Conservation (phyloP, 2,329 filamentous ascomycete genomes). For the Fusarium sp. region DNA sequence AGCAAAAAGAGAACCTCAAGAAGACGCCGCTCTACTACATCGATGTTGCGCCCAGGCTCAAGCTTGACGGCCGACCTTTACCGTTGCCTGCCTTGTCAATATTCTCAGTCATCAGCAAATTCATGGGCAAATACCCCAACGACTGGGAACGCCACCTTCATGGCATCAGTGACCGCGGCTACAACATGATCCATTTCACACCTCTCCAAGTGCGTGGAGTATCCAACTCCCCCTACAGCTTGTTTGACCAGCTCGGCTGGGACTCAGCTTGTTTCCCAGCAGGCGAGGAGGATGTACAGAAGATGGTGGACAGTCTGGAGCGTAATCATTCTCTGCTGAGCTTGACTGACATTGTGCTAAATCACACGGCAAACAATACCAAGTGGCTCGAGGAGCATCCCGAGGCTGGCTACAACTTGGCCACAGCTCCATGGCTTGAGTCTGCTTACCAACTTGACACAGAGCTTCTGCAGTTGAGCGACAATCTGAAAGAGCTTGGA, state of each 20-base stretch:
- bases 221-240: constrained; percentile 97
- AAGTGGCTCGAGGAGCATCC: constrained; percentile 94
- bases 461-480: constrained; percentile 77
- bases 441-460: constrained; percentile 70
- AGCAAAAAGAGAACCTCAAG: constrained; percentile 59
- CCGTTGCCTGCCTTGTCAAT: constrained; percentile 88
- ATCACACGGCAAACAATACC: constrained; percentile 96
- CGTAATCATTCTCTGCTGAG: constrained; percentile 84
- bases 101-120: constrained; percentile 96
- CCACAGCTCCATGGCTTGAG: constrained; percentile 82
- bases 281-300: constrained; percentile 82
- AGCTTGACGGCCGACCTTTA: constrained; percentile 75
- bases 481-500: constrained; percentile 72
- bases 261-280: constrained; percentile 83
- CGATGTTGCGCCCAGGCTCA: constrained; percentile 86
- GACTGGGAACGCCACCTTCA: constrained; percentile 91
- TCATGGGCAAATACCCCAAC: constrained; percentile 90
- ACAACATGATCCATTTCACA: constrained; percentile 99
- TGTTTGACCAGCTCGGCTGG: constrained; percentile 91
- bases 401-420: constrained; percentile 93
- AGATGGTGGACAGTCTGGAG: constrained; percentile 83
- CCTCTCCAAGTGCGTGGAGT: constrained; percentile 86
- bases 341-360: constrained; percentile 96
- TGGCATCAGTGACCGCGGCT: constrained; percentile 89
- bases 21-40: constrained; percentile 87